Percentiles rank a stretch among this genome's conserved stretches.
Evolutionary conservation across 768 basidiomycete genomes (phyloP).

Genomic region (Suillus spraguei): DNA sequence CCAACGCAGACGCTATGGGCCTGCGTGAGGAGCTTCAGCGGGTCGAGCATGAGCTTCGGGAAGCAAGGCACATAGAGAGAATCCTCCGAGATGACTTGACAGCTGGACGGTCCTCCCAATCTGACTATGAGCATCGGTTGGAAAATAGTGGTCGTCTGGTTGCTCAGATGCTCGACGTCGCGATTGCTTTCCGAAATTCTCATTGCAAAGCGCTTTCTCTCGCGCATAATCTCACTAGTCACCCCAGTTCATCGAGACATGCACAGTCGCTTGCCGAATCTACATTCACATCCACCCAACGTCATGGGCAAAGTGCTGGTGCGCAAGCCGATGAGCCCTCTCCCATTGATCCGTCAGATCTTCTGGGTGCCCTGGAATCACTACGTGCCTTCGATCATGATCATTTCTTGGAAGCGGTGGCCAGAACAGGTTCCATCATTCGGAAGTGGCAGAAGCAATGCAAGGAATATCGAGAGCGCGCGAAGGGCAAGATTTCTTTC

Average conservation of each 20-base stretch:
- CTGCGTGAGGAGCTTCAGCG: slow-evolving; percentile 75
- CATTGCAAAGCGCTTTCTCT: slow-evolving; percentile 72
- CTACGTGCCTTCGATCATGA: slow-evolving; percentile 82
- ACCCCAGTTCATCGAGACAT: slow-evolving; percentile 54
- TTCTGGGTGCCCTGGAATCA: slow-evolving; percentile 65
- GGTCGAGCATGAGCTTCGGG: slow-evolving; percentile 68
- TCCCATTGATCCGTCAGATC: slow-evolving; percentile 80
- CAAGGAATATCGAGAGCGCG: slow-evolving; percentile 93
- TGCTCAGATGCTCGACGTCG: slow-evolving; percentile 82
- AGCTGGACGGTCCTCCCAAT: slow-evolving; percentile 66
- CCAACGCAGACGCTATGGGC: slow-evolving; percentile 66
- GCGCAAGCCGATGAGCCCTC: slow-evolving; percentile 61
- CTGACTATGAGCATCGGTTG: slow-evolving; percentile 64
- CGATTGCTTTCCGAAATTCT: slow-evolving; percentile 74
- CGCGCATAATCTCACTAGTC: slow-evolving; percentile 56
- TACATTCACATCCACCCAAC: slow-evolving; percentile 48
- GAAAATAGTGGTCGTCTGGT: slow-evolving; percentile 70
- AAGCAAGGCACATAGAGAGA: slow-evolving; percentile 66
- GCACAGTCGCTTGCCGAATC: slow-evolving; percentile 50
- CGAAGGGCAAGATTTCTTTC: slow-evolving; percentile 96
- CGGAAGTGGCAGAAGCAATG: slow-evolving; percentile 98
- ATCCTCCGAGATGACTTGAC: slow-evolving; percentile 75
- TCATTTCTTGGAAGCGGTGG: slow-evolving; percentile 80
- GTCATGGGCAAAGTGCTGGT: slow-evolving; percentile 41
- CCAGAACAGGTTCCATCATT: slow-evolving; percentile 82